Base-by-base conservation (phyloP, 1,139 yeast species). In the Taphrina wiesneri region DNA sequence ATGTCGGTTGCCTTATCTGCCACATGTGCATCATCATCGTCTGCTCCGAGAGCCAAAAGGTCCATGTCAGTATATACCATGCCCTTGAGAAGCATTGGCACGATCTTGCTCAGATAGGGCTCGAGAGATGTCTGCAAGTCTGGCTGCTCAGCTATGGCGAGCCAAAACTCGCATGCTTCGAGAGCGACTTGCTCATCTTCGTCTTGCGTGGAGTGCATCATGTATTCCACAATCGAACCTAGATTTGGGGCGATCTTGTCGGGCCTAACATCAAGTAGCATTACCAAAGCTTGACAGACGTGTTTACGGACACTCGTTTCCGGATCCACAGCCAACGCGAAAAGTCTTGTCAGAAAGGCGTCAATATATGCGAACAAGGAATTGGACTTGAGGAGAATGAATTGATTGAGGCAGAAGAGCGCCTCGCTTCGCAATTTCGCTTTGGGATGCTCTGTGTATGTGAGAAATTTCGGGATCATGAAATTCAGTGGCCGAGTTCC, bases 1-100 rank as follows among this genome's bases (percentile, higher is more conserved):
- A 93, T 88, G 74, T 93, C 98, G 75, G 92, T 95, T 65, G 86
- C 92, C 70, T 84, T 84, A 75, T 93, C 99, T 19, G 85, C 96
- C 53, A 88, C 87, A 70, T 88, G 90, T 63, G 83, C 86, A 52
- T 85, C 86, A 73, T 91, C 96, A 47, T 83, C 84, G 66, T 82
- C 79, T 64, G 74, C 73, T 73, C 88, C 90, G 77, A 91, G 83
- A 69, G 84, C 75, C 68, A 87, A 81, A 46, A 90, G 83, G 71
- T 90, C 96, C 74, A 86, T 89, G 70, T 89, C 96, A 5, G 92
- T 85, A 74, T 90, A 92, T 21, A 88, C 96, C 97, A 95, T 91
- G 69, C 88, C 87, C 43, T 83, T 81, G 63, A 95, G 80, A 51
- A 93, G 78, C 0, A 87, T 85, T 0, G 98, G 97, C 32, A 93